A percentile compares a stretch with the other conserved stretches of the same genome.
Evolutionary conservation across 2,329 filamentous ascomycete genomes (phyloP).

Genomic region (Phaeosphaeriaceae sp.): DNA sequence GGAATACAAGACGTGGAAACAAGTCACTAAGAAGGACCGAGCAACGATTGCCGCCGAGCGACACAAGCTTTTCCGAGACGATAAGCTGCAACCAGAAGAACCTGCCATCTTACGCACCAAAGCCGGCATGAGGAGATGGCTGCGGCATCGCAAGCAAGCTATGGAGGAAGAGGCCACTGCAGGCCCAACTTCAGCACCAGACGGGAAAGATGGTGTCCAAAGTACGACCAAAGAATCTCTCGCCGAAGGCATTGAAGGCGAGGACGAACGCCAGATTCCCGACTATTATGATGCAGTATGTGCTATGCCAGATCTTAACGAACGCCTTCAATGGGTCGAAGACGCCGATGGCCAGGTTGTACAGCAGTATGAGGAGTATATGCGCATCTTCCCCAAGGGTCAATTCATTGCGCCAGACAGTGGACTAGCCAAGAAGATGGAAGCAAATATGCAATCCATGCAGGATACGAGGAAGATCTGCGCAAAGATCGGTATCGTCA

Average conservation of each 20-base stretch:
- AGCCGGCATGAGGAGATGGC: constrained; percentile 86
- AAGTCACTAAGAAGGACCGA: constrained; percentile 95
- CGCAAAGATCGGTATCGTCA: constrained; percentile 96
- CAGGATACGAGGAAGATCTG: constrained; percentile 96
- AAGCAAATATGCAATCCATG: constrained; percentile 91
- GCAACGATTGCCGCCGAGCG: constrained; percentile 86
- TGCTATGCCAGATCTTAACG: constrained; percentile 82
- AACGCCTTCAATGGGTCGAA: constrained; percentile 84
- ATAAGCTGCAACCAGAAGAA: constrained; percentile 85
- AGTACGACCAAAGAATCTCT: constrained; percentile 74
- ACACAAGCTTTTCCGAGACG: constrained; percentile 83
- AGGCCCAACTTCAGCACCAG: constrained; percentile 56
- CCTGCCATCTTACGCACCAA: constrained; percentile 86
- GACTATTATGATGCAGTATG: constrained; percentile 94
- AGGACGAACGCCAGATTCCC: constrained; percentile 82
- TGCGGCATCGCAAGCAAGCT: constrained; percentile 78
- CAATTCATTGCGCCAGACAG: constrained; percentile 79
- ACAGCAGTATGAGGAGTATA: constrained; percentile 84
- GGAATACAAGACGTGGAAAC: constrained; percentile 98
- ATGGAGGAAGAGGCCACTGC: constrained; percentile 53
- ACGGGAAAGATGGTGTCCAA: constrained; percentile 56
- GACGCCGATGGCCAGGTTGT: constrained; percentile 89
- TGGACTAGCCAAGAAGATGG: constrained; percentile 78
- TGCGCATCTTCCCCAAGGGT: constrained; percentile 77
- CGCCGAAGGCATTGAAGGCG: constrained; percentile 88